Evolutionary conservation across 2,329 filamentous ascomycete genomes (phyloP), one percentile per base, ranked within the genome.

Genomic region (Dryadomyces sulphureus): DNA sequence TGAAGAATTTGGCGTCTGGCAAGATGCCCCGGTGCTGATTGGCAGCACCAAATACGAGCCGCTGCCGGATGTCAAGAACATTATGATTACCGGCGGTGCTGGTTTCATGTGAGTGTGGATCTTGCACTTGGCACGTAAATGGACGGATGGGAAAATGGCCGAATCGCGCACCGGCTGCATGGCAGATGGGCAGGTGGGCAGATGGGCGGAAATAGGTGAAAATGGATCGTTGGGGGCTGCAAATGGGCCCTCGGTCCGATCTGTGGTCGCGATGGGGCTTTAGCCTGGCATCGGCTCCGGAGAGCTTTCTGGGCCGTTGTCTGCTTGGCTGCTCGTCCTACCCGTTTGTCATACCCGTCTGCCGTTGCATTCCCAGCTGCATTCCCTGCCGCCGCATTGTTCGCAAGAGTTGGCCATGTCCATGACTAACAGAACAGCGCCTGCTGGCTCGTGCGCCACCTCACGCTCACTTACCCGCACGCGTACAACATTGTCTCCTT

Each of bases 11-110:
- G 77, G 79, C 34, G 62, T 84, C 49, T 88, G 82, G 81, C 78
- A 77, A 55, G 71, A 80, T 42, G 82, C 84, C 2, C 83, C 84
- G 17, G 59, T 86, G 24, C 67, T 88, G 46, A 79, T 61, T 11
- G 84, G 84, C 32, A 78, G 70, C 53, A 85, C 81, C 49, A 77
- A 75, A 52, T 89, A 83, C 54, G 75, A 80, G 56, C 77, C 82
- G 38, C 66, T 80, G 5, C 66, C 71, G 21, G 77, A 82, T 61
- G 77, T 84, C 46, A 81, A 76, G 62, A 89, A 87, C 57, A 88
- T 90, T 55, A 80, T 90, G 72, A 74, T 92, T 52, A 90, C 85
- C 19, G 85, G 85, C 43, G 85, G 84, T 45, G 84, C 84, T 51
- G 85, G 85, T 54, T 92, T 92, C 68, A 89, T 90, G 83, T 87